phyloP scores from a whole-genome alignment of 306 rosid genomes.

The Delonix regia region DNA sequence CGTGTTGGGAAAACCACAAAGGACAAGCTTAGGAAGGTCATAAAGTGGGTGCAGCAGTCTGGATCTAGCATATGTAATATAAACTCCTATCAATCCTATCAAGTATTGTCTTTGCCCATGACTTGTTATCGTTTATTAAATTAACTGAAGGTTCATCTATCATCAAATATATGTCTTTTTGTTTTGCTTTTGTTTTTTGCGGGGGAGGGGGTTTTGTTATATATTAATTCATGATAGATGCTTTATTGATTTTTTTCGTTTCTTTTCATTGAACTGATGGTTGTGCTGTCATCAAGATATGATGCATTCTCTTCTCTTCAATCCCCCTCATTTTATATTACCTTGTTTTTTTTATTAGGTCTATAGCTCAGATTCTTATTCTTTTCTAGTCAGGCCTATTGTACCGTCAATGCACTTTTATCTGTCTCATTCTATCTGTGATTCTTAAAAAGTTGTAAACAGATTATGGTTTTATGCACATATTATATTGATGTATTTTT shows the following conservation, averaged over 20 bases:
- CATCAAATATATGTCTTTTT: background rate
- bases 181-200: background rate
- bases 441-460: slow-evolving; percentile 1
- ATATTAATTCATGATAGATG: background rate
- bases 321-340: background rate
- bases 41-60: slow-evolving; percentile 69
- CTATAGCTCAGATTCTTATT: background rate
- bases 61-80: slow-evolving; percentile 45
- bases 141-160: background rate
- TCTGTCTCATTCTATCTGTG: background rate
- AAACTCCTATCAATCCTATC: slow-evolving; percentile 34
- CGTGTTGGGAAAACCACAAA: slow-evolving; percentile 57
- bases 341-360: slow-evolving; percentile 1
- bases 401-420: background rate
- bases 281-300: background rate
- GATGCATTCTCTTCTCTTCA: slow-evolving; percentile 13
- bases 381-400: slow-evolving; percentile 24
- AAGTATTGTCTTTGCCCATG: slow-evolving; percentile 43
- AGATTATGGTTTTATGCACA: background rate
- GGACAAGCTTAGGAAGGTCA: slow-evolving; percentile 69
- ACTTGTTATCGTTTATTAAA: slow-evolving; percentile 13
- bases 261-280: background rate
- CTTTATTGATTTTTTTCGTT: background rate
- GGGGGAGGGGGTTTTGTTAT: background rate
- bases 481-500: background rate